These are phyloP conservation scores for Azolla pinnata DNA, from an alignment of 75 land plant species.

Conservation along the genomic window DNA sequence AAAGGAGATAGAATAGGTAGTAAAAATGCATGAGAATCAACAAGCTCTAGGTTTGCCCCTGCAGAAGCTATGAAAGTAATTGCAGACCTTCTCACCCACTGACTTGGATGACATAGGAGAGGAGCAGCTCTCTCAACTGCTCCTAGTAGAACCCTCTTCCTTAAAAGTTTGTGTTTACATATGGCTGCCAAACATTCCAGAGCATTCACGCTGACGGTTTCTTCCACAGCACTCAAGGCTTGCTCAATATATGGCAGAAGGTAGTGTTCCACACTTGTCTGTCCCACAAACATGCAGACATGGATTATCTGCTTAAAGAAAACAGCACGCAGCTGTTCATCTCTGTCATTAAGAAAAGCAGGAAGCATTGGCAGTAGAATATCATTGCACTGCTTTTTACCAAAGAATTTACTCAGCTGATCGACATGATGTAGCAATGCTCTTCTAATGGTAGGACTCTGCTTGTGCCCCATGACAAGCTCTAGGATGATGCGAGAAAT, in stretches of 20 bases:
- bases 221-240: constrained; percentile 68
- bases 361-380: constrained; percentile 90
- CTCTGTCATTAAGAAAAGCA: constrained; percentile 93
- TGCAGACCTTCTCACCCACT: constrained; percentile 89
- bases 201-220: constrained; percentile 91
- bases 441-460: constrained; percentile 85
- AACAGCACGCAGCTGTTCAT: constrained; percentile 79
- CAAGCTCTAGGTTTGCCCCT: constrained; percentile 69
- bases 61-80: constrained; percentile 74
- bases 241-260: constrained; percentile 95
- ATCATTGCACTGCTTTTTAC: constrained; percentile 84
- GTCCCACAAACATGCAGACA: constrained; percentile 93
- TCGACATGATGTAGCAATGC: constrained; percentile 80
- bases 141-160: constrained; percentile 67
- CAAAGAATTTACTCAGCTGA: constrained; percentile 78
- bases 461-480: constrained; percentile 94
- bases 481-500: constrained; percentile 91
- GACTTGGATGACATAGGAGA: constrained; percentile 80
- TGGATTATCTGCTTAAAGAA: constrained; percentile 84
- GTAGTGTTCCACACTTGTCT: constrained; percentile 92
- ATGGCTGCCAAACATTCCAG: constrained; percentile 78
- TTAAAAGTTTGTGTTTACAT: constrained; percentile 49
- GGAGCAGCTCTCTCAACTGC: constrained; percentile 77
- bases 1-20: constrained; percentile 73
- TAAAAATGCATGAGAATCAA: constrained; percentile 81